Base-by-base conservation (phyloP, 1,139 yeast genomes). In the Diutina mesorugosa region DNA sequence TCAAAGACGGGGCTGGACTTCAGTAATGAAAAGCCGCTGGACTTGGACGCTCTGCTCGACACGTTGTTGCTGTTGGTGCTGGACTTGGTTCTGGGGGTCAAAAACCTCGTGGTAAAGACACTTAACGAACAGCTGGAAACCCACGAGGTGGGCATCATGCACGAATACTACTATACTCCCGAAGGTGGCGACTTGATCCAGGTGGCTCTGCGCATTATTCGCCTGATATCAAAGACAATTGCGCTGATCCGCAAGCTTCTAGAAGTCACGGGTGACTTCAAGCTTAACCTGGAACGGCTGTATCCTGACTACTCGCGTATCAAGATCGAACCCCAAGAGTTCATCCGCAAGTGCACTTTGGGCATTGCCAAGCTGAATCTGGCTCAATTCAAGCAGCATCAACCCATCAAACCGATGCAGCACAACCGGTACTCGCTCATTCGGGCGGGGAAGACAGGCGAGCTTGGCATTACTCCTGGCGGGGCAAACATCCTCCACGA, bases 271-370 rank as follows among this genome's bases (percentile, higher is more conserved):
- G 91, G 95, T 29, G 95, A 89, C 65, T 87, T 88, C 68, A 81
- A 80, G 63, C 71, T 90, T 57, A 82, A 85, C 45, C 67, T 77
- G 1, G 84, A 81, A 56, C 74, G 95, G 61, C 76, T 83, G 38
- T 89, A 88, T 65, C 89, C 93, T 0, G 90, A 90, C 66, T 88
- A 88, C 61, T 67, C 77, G 8, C 68, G 68, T 48, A 79, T 84
- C 70, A 74, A 76, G 59, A 76, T 86, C 6, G 77, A 83, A n/a
- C 84, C 90, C 0, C 78, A 74, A 16, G 78, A 76, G n/a, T 86
- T 87, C 64, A 78, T 86, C 45, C 74, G 72, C 58, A 76, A 75
- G 60, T 84, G 90, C 63, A 79, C 93, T 1, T 70, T 74, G 56
- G 91, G 90, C 1, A 72, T 86, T 56, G 79, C 80, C 35, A 76